Base-by-base conservation (phyloP, 164 flowering plant genomes). In the Vitis rupestris region DNA sequence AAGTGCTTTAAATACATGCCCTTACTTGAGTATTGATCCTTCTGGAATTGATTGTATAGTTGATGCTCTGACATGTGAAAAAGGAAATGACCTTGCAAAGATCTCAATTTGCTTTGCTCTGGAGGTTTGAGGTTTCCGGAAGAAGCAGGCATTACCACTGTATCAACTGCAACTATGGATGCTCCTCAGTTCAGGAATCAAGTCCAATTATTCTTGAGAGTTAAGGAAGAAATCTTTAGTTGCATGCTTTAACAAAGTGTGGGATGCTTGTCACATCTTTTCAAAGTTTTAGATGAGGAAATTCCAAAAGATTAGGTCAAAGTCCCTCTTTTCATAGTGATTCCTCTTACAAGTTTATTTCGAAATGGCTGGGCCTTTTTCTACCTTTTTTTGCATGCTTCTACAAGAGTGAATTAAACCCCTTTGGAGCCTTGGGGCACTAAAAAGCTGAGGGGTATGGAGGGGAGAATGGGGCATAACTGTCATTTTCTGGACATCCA, bases 251-350 rank as follows among this genome's bases (percentile, higher is more conserved):
- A 72, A 65, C 70, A 75, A 75, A 68, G 73, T 71, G 60, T 67
- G 76, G 59, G 78, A 70, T 74, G 76, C 76, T 79, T 74, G 75
- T 67, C 72, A 71, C 71, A 58, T 68, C 80, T 74, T 82, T 76
- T 65, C 65, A 69, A 62, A 72, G 59, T 59, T 75, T 56, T 49
- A 60, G 68, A 66, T 52, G 59, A 78, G 60, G 70, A 71, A 74
- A 71, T 76, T 66, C 70, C 74, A 37, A 76, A 80, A 74, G 69
- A 76, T 70, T 72, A 68, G 75, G 81, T 75, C 83, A 79, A 82
- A 77, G 70, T 60, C 67, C 58, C 16, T 69, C 73, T 59, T 67
- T 61, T 50, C 59, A 67, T 57, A 7, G 59, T 71, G 80, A 72
- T 82, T 82, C 76, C 76, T 75, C 80, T 76, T 54, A 59, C 69